Percentiles rank a stretch among this genome's conserved stretches.
phyloP scores from a whole-genome alignment of 169 alveolate species.

The Toxoplasma gondii region DNA sequence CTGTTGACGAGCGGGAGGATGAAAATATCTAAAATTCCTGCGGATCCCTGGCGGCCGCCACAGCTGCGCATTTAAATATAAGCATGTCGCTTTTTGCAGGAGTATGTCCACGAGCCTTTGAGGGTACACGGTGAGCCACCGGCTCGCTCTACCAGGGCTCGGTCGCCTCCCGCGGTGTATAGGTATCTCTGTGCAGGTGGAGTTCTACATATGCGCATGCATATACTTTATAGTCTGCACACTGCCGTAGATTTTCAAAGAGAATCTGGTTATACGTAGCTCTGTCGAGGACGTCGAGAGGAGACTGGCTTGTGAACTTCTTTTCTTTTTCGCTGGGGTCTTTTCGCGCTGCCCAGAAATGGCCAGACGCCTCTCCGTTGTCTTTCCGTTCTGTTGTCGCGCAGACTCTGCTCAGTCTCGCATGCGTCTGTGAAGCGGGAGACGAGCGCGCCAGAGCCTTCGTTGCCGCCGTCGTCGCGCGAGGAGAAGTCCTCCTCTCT shows the following conservation, averaged over 20 bases:
- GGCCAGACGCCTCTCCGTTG: neutral
- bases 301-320: no score
- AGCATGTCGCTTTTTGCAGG: neutral
- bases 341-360: neutral
- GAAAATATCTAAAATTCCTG: no score
- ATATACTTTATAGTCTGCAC: no score
- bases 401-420: neutral
- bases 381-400: neutral
- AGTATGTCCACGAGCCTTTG: neutral
- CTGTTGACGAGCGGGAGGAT: no score
- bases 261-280: neutral
- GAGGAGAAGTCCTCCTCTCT: slow-evolving; percentile 30
- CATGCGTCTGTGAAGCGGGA: neutral
- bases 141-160: no score
- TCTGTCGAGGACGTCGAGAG: no score
- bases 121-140: neutral
- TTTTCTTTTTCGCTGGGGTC: neutral
- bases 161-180: neutral
- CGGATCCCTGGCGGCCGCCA: no score
- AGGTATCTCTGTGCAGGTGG: neutral
- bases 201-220: no score
- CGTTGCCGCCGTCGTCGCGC: neutral
- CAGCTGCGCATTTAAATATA: neutral
- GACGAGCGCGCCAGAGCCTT: neutral
- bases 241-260: neutral